Percentiles rank a stretch among this genome's conserved stretches.
Conservation (phyloP, 768 basidiomycete species). For the Kondoa malvinella region DNA sequence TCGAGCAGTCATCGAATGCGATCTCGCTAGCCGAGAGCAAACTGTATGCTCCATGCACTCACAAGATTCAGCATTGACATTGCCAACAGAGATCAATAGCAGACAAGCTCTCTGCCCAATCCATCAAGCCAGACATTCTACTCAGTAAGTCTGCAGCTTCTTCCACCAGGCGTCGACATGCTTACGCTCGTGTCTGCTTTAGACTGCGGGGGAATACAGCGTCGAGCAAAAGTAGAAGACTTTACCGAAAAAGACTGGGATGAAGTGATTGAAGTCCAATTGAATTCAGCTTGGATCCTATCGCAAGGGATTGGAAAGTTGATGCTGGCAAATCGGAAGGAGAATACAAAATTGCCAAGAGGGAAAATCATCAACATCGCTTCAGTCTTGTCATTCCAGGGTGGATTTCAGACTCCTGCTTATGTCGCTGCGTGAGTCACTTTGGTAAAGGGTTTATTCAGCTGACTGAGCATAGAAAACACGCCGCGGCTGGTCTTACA, state of each 20-base stretch:
- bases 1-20: neutral
- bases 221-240: neutral
- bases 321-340: slow-evolving; percentile 22
- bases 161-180: neutral
- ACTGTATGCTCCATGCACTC: neutral
- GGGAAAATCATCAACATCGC: slow-evolving; percentile 54
- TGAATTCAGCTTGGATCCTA: neutral
- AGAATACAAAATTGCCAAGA: slow-evolving; percentile 27
- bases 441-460: slow-evolving; percentile 36
- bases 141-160: neutral
- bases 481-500: slow-evolving; percentile 47
- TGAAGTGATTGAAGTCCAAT: neutral
- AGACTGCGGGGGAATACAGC: neutral
- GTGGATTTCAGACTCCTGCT: slow-evolving; percentile 61
- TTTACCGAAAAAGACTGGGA: neutral
- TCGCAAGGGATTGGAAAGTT: slow-evolving; percentile 1
- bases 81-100: neutral
- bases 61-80: neutral
- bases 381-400: slow-evolving; percentile 42
- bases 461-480: neutral
- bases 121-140: neutral
- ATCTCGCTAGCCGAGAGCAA: neutral
- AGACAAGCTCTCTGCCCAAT: neutral
- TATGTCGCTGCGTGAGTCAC: slow-evolving; percentile 77
- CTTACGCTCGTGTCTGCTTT: neutral